Conservation (phyloP, 2,329 filamentous ascomycete species). For the Biscogniauxia sp. region DNA sequence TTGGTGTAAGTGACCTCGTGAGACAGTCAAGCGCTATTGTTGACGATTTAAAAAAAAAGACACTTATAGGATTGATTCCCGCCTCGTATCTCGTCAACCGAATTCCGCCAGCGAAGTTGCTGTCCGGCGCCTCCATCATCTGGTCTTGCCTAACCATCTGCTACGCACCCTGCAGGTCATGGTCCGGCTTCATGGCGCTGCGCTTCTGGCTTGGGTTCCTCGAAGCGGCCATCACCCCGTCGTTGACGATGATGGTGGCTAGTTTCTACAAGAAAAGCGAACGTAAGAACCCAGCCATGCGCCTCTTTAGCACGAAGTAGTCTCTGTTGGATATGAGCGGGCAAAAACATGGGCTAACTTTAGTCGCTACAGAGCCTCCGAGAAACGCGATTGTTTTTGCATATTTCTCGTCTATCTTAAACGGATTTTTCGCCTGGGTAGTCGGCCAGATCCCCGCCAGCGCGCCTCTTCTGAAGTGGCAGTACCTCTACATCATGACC, state of each 20-base stretch:
- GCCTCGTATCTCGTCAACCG: conserved; percentile 29
- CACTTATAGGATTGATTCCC: conserved; percentile 24
- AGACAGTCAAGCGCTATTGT: not conserved
- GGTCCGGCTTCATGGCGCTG: conserved; percentile 32
- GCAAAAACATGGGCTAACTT: not conserved
- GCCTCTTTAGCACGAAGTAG: not conserved
- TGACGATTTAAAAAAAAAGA: conserved; percentile 5
- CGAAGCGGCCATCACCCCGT: conserved; percentile 35
- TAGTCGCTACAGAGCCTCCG: conserved; percentile 22
- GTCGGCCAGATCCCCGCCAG: conserved; percentile 26
- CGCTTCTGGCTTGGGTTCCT: conserved; percentile 37
- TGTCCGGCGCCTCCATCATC: conserved; percentile 26
- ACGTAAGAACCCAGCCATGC: conserved; percentile 14
- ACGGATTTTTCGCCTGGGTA: conserved; percentile 29
- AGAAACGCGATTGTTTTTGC: conserved; percentile 38
- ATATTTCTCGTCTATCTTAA: conserved; percentile 31
- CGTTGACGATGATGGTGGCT: conserved; percentile 35
- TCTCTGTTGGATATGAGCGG: not conserved
- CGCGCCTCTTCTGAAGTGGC: conserved; percentile 23
- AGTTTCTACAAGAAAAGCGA: conserved; percentile 39
- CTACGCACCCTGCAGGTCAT: conserved; percentile 28
- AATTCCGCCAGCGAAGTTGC: conserved; percentile 27
- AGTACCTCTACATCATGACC: conserved; percentile 33
- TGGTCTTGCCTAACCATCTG: conserved; percentile 31
- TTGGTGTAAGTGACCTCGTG: conserved; percentile 22